Base-by-base conservation (phyloP, 345 rosid species). In the Pistacia vera region DNA sequence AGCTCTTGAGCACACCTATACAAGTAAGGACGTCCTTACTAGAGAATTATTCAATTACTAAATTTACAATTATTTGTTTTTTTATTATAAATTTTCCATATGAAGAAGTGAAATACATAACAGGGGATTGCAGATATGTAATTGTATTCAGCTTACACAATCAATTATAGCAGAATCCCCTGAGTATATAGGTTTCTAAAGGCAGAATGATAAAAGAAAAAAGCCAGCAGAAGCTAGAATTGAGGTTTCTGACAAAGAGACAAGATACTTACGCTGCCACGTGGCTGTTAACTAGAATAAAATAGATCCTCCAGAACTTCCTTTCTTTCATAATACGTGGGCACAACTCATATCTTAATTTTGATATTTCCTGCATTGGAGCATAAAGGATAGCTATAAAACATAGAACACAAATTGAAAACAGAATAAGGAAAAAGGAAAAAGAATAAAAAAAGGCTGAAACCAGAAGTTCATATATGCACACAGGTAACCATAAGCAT, bases 281-380 rank as follows among this genome's bases (percentile, higher is more conserved):
- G 48, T 90, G 92, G 76, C 57, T 90, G 80, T 84, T 86, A 57
- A 86, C 89, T 22, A 90, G 78, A 33, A 87, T 82, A 75, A 90
- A 90, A 79, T 90, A 90, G 77, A 88, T 85, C 85, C 89, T 86
- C 94, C 91, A 90, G 72, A 90, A 90, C 71, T 85, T 90, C 82
- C 92, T 83, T 71, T 90, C 94, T 85, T 81, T 85, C 89, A 90
- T 90, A 68, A 74, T 58, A 22, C 89, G 87, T 0, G 92, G 94
- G 74, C 92, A 90, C 58, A 90, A 80, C 78, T 83, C 88, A 63
- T 86, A 90, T 80, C 94, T 88, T 71, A 90, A 82, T 75, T 82
- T 85, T 11, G 94, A 86, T 75, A 90, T 84, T 84, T 83, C 91
- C 94, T 88, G 79, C 78, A 80, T 77, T 11, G 51, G 68, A 75